Base-by-base conservation (phyloP, 2,329 filamentous ascomycete species). In the Clarireedia paspali region DNA sequence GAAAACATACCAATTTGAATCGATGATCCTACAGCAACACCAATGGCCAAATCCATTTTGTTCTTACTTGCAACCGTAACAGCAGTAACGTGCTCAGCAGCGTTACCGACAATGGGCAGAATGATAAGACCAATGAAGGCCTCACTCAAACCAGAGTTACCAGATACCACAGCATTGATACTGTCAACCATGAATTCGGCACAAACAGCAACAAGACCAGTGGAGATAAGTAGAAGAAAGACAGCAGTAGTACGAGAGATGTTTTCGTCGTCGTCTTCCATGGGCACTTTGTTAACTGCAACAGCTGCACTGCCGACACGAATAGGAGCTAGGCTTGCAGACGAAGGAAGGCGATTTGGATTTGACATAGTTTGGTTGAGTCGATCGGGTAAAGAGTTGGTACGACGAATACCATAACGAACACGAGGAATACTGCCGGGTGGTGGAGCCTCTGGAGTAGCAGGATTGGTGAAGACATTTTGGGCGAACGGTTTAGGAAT, bases 11-110 rank as follows among this genome's bases (percentile, higher is more conserved):
- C 81, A 68, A 89, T 88, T 70, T 89, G 85, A 62, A 89, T 88
- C 49, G 81, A 85, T 60, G 80, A 84, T 55, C 85, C 85, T 6
- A 89, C 78, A 4, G 85, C 84, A 20, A 89, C 85, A 60, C 84
- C 84, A 53, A 89, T 88, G 1, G 85, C 84, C 38, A 89, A 72
- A 68, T 88, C 85, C 83, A 88, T 87, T 73, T 89, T 87, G 71
- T 88, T 87, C 73, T 87, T 87, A 70, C 82, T 79, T 0, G 85
- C 85, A 6, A 88, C 85, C 5, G 81, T 84, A 23, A 88, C 79
- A 4, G 85, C 84, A 3, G 85, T 88, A 12, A 87, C 82, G 68
- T 88, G 85, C 70, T 89, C 85, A 0, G 85, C 85, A 0, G 85
- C 85, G 62, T 89, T 89, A 53, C 85, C 85, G 14, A 88, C 84